phyloP scores from a whole-genome alignment of 495 filamentous ascomycete genomes.

The Hypoxylon crocopeplum region DNA sequence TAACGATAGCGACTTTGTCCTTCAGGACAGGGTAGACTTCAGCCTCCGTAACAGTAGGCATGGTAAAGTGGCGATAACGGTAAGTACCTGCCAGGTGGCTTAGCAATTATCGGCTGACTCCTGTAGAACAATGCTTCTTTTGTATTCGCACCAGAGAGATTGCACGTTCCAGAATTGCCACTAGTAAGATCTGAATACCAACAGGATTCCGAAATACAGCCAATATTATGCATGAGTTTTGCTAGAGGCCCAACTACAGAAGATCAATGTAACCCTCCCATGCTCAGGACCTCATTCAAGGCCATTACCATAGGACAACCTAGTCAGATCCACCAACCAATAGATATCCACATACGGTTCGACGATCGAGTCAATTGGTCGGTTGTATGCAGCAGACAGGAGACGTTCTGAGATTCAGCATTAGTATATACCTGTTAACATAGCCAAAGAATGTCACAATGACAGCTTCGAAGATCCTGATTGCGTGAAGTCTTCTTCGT shows the following conservation, averaged over 20 bases:
- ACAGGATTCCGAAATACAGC: background rate
- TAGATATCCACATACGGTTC: background rate
- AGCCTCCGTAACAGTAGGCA: slow-evolving; percentile 18
- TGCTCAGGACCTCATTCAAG: too few species aligned
- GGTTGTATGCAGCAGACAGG: too few species aligned
- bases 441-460: too few species aligned
- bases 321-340: background rate
- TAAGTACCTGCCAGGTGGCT: background rate
- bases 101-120: background rate
- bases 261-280: slow-evolving; percentile 6
- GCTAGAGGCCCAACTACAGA: background rate
- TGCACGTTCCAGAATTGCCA: too few species aligned
- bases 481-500: too few species aligned
- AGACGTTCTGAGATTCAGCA: too few species aligned
- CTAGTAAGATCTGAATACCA: background rate
- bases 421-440: too few species aligned
- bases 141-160: too few species aligned
- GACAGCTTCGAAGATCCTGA: too few species aligned
- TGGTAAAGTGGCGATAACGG: background rate
- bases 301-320: too few species aligned
- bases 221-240: background rate
- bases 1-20: slow-evolving; percentile 43
- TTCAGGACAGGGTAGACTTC: slow-evolving; percentile 27
- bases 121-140: background rate
- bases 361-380: too few species aligned